phyloP scores from a whole-genome alignment of 2,329 filamentous ascomycete genomes.

The Pseudogymnoascus sp. region DNA sequence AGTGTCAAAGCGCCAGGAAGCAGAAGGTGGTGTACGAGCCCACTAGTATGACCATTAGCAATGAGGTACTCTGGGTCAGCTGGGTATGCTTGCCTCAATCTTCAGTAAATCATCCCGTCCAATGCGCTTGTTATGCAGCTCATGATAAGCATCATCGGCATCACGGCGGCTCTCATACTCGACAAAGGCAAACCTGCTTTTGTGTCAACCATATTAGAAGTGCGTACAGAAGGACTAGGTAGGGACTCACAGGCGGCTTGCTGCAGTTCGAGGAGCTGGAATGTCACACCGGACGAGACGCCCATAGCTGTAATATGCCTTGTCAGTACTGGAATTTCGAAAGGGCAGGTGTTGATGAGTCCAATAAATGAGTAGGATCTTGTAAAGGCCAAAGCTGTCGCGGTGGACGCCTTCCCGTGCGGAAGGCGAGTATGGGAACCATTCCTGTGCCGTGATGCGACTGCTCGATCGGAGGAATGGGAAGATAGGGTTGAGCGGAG shows the following conservation, averaged over 20 bases:
- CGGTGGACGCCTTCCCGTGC: constrained; percentile 15
- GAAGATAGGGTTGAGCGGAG: constrained; percentile 29
- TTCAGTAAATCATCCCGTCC: constrained; percentile 92
- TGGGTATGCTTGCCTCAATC: constrained; percentile 66
- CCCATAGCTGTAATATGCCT: constrained; percentile 62
- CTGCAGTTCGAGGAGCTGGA: constrained; percentile 86
- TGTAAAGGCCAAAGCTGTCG: constrained; percentile 17
- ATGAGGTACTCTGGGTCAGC: background rate
- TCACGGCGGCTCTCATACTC: constrained; percentile 98
- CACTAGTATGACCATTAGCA: constrained; percentile 49
- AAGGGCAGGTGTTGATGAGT: constrained; percentile 14
- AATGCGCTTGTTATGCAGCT: constrained; percentile 99
- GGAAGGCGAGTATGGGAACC: constrained; percentile 9
- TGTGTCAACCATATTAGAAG: constrained; percentile 29
- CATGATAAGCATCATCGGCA: constrained; percentile 97
- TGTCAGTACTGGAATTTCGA: constrained; percentile 20
- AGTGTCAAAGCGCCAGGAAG: constrained; percentile 96
- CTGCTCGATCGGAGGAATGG: constrained; percentile 33
- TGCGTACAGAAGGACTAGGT: constrained; percentile 18
- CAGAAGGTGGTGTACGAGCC: constrained; percentile 95
- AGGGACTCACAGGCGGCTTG: constrained; percentile 80
- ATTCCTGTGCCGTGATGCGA: constrained; percentile 20
- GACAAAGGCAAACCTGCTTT: constrained; percentile 82
- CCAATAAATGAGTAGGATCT: constrained; percentile 11
- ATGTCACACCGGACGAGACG: constrained; percentile 98